Evolutionary conservation across 169 alveolate species (phyloP).

Genomic region (Cryptosporidium sp.): DNA sequence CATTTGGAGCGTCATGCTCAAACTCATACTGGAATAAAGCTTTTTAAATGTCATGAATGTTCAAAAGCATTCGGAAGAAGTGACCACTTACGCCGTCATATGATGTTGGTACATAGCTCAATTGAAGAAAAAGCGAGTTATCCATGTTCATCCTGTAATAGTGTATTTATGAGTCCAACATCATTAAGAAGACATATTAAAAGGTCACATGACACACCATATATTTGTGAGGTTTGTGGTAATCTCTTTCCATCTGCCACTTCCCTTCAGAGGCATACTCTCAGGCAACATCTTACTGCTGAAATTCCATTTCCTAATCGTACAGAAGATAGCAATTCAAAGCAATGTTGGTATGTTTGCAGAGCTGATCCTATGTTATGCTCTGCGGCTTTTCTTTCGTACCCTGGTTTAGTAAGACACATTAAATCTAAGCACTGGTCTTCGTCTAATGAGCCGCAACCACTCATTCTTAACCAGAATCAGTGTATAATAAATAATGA

Average conservation of each 20-base stretch:
- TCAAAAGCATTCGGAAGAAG: slow-evolving; percentile 75
- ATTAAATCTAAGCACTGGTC: slow-evolving; percentile 76
- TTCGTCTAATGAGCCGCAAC: slow-evolving; percentile 52
- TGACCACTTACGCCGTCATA: slow-evolving; percentile 73
- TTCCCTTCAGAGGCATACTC: slow-evolving; percentile 74
- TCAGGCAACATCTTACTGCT: slow-evolving; percentile 76
- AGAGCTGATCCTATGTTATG: slow-evolving; percentile 76
- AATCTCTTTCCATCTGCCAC: slow-evolving; percentile 74
- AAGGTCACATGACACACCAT: slow-evolving; percentile 75
- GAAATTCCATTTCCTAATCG: slow-evolving; percentile 77
- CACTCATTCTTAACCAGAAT: slow-evolving; percentile 38
- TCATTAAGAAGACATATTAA: slow-evolving; percentile 71
- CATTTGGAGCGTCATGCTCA: slow-evolving; percentile 76
- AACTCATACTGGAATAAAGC: slow-evolving; percentile 76
- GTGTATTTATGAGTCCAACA: slow-evolving; percentile 75
- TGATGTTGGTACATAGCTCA: slow-evolving; percentile 75
- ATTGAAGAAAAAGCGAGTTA: slow-evolving; percentile 73
- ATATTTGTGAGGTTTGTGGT: slow-evolving; percentile 75
- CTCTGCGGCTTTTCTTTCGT: slow-evolving; percentile 74
- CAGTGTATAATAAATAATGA: slow-evolving; percentile 68
- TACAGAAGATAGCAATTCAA: slow-evolving; percentile 62
- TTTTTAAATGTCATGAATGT: slow-evolving; percentile 75
- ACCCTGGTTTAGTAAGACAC: slow-evolving; percentile 73
- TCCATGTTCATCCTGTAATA: slow-evolving; percentile 70
- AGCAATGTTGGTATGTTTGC: slow-evolving; percentile 76